Evolutionary conservation across 1,284 basidiomycete species (phyloP).

Genomic region (Singerocomus rubriflavus): DNA sequence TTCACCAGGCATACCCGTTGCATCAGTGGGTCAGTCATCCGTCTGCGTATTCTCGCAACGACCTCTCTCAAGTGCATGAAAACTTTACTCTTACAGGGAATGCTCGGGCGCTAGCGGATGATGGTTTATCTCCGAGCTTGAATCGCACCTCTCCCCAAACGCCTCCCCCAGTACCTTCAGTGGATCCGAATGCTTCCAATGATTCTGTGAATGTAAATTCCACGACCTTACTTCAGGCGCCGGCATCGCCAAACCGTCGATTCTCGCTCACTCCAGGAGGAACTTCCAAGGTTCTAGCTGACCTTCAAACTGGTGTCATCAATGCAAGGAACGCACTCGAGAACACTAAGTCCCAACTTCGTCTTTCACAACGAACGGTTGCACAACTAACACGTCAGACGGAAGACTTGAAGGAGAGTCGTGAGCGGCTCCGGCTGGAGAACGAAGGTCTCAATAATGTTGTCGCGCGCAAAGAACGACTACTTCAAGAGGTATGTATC

Average conservation of each 20-base stretch:
- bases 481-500: constrained; percentile 71
- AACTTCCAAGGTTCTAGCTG: constrained; percentile 79
- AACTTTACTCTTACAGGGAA: constrained; percentile 52
- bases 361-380: constrained; percentile 73
- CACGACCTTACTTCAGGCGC: constrained; percentile 30
- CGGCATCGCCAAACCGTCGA: constrained; percentile 50
- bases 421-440: constrained; percentile 76
- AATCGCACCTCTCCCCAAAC: constrained; percentile 32
- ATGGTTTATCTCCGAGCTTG: constrained; percentile 43
- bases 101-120: constrained; percentile 75
- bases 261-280: constrained; percentile 68
- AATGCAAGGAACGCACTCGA: constrained; percentile 77
- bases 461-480: constrained; percentile 78
- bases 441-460: constrained; percentile 85
- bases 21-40: constrained; percentile 64
- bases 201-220: constrained; percentile 22
- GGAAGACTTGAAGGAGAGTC: constrained; percentile 82
- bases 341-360: constrained; percentile 75
- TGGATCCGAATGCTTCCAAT: constrained; percentile 30
- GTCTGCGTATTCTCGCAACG: constrained; percentile 8
- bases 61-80: constrained; percentile 18
- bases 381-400: constrained; percentile 77
- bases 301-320: constrained; percentile 77
- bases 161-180: constrained; percentile 26
- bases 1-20: constrained; percentile 70